Evolutionary conservation across 1,139 yeast species (phyloP).

Genomic region (Hansenula anomala): DNA sequence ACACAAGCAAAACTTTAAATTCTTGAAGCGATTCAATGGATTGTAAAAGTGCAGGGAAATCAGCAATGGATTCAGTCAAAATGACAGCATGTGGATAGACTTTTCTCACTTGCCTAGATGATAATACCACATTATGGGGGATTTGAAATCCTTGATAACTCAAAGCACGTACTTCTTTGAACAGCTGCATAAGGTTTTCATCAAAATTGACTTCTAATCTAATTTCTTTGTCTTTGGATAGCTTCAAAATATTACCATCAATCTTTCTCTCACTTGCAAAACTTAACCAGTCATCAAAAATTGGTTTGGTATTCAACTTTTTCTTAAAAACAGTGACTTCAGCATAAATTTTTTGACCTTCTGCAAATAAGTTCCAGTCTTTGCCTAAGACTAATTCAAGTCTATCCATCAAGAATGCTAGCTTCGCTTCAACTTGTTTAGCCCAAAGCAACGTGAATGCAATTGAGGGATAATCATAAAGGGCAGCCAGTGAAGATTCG

Average conservation of each 20-base stretch:
- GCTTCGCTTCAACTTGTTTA: conserved; percentile 40
- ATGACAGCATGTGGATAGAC: conserved; percentile 57
- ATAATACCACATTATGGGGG: conserved; percentile 44
- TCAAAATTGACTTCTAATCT: conserved; percentile 47
- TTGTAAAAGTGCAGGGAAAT: conserved; percentile 23
- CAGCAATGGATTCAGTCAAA: conserved; percentile 44
- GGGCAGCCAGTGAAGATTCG: conserved; percentile 22
- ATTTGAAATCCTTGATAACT: conserved; percentile 51
- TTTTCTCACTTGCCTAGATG: conserved; percentile 40
- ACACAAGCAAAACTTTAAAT: conserved; percentile 38
- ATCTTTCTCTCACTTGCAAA: conserved; percentile 22
- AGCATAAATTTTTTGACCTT: conserved; percentile 58
- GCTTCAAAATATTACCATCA: conserved; percentile 35
- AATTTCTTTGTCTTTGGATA: conserved; percentile 22
- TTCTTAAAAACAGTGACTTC: conserved; percentile 43
- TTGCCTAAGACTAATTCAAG: conserved; percentile 56
- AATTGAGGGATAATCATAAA: conserved; percentile 42
- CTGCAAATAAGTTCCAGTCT: conserved; percentile 72
- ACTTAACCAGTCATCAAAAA: conserved; percentile 46
- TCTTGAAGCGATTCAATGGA: conserved; percentile 31
- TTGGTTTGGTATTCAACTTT: conserved; percentile 38
- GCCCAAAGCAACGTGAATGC: conserved; percentile 48
- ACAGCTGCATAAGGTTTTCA: conserved; percentile 35
- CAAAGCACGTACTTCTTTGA: conserved; percentile 52
- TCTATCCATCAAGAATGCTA: conserved; percentile 35